Conservation (phyloP, 768 basidiomycete species). For the Hygrocybe coccinea region DNA sequence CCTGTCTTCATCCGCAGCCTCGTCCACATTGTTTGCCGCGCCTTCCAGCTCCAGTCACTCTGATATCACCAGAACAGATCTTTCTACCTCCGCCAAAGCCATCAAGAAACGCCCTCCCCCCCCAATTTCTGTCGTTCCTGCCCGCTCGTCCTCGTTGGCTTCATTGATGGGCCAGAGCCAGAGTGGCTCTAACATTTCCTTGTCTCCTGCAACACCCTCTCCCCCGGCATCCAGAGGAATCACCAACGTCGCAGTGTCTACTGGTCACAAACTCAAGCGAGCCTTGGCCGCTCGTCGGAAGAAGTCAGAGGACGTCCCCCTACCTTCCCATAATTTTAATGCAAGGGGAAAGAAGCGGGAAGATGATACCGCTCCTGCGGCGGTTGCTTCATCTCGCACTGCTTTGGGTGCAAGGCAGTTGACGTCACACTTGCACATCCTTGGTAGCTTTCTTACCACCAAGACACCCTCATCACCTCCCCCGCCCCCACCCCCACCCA, state of each 20-base stretch:
- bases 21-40: conserved; percentile 32
- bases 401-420: background rate
- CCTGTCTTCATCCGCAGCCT: conserved; percentile 40
- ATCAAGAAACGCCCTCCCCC: conserved; percentile 12
- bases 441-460: conserved; percentile 19
- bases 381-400: background rate
- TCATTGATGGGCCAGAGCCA: conserved; percentile 11
- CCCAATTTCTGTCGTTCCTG: conserved; percentile 11
- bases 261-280: conserved; percentile 52
- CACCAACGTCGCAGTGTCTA: conserved; percentile 34
- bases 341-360: conserved; percentile 17
- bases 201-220: background rate
- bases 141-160: conserved; percentile 14
- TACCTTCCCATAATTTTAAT: background rate
- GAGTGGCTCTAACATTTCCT: background rate
- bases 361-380: conserved; percentile 42
- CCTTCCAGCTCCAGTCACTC: conserved; percentile 35
- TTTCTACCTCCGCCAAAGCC: conserved; percentile 28
- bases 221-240: background rate
- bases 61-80: conserved; percentile 41
- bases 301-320: conserved; percentile 44
- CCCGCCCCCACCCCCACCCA: conserved; percentile 24
- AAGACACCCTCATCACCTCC: conserved; percentile 28
- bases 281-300: conserved; percentile 54
- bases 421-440: background rate